Base-by-base conservation (phyloP, 163 green algal species). In the Coccomyxa subellipsoidea region DNA sequence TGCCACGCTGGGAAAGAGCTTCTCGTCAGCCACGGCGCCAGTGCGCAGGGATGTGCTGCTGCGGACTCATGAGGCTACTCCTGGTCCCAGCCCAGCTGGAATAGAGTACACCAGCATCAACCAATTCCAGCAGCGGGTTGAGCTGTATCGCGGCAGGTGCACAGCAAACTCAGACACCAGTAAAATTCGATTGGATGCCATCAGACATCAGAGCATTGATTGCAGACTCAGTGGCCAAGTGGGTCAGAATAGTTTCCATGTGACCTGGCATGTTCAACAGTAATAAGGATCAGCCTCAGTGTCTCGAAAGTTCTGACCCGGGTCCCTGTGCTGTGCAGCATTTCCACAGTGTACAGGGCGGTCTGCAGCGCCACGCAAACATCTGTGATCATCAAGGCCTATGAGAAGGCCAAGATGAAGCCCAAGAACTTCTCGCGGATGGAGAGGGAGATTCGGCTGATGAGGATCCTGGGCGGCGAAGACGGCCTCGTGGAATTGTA, bases 391-490 rank as follows among this genome's bases (percentile, higher is more conserved):
- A 80, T 95, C 81, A 95, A 95, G 84, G 81, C 84, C 12, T 96
- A 96, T 76, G 86, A 94, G 59, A 93, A 93, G 79, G 53, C 79
- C 6, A 93, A 92, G 86, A 96, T 96, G 93, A 88, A 90, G 75
- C 76, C 82, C 0, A 95, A 94, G 84, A 91, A 95, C 84, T 83
- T 91, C 12, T 84, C 93, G 82, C 94, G 94, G 59, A 88, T 95
- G 69, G 83, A 91, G 47, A 81, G 92, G 3, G 93, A 96, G 82
- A 89, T 96, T 9, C 36, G 59, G 35, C 72, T 87, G 35, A 93
- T 94, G 88, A 76, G 79, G 0, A 54, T 78, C 8, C 82, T 91
- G n/a, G 84, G 81, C 27, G 81, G 79, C 70, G 40, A 27, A 7
- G 53, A 69, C 10, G 76, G 38, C 38, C 34, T 80, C 7, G 90